A percentile compares a stretch with the other conserved stretches of the same genome.
phyloP scores from a whole-genome alignment of 2,329 filamentous ascomycete genomes.

The Aspergillus fischeri region DNA sequence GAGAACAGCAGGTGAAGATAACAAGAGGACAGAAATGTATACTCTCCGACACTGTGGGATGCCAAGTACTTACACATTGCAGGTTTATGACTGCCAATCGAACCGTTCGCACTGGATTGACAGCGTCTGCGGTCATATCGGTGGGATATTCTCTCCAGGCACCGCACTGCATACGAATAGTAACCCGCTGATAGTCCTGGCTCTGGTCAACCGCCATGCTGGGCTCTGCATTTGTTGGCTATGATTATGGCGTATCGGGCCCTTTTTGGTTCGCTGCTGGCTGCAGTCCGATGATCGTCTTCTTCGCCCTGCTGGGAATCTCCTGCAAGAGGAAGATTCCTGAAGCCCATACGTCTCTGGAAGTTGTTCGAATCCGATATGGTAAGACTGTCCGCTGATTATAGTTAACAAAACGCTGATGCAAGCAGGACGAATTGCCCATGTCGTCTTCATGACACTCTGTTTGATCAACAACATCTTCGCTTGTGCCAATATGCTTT shows the following conservation, averaged over 20 bases:
- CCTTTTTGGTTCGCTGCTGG: constrained; percentile 58
- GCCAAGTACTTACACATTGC: neutral
- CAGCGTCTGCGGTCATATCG: constrained; percentile 52
- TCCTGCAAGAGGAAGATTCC: constrained; percentile 51
- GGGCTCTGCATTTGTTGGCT: constrained; percentile 49
- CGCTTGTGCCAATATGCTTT: constrained; percentile 51
- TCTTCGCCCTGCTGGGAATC: constrained; percentile 51
- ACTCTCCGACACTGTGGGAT: neutral
- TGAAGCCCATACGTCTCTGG: constrained; percentile 52
- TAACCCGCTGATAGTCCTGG: constrained; percentile 39
- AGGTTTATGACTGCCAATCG: constrained; percentile 54
- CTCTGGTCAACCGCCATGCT: constrained; percentile 53
- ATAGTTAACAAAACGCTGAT: constrained; percentile 3
- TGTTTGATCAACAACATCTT: constrained; percentile 55
- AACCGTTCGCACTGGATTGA: constrained; percentile 49
- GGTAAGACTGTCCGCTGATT: constrained; percentile 23
- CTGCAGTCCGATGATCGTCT: constrained; percentile 54
- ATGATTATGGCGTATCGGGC: constrained; percentile 52
- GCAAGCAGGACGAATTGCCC: constrained; percentile 34
- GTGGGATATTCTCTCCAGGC: constrained; percentile 16
- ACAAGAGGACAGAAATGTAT: constrained; percentile 51
- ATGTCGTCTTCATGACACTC: constrained; percentile 50
- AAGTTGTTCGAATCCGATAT: constrained; percentile 52
- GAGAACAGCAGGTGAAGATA: constrained; percentile 49
- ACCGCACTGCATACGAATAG: neutral